Base-by-base conservation (phyloP, 2,329 filamentous ascomycete genomes). In the Penicillium sp. region DNA sequence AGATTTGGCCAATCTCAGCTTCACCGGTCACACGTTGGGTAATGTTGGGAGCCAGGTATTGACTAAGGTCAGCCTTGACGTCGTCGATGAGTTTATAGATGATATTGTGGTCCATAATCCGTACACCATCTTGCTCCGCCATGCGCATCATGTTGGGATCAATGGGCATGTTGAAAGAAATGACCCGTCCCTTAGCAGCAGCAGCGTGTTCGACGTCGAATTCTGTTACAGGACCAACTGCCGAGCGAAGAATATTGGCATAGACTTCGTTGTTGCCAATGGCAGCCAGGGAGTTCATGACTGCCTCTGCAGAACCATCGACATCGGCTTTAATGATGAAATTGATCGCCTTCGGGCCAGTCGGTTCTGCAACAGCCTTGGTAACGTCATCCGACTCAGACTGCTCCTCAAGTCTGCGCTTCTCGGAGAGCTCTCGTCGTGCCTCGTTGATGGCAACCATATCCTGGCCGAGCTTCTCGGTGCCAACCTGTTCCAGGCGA, bases 241-340 rank as follows among this genome's bases (percentile, higher is more conserved):
- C 86, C 3, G 89, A 88, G 22, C 89, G 87, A 35, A 99, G 84
- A 57, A 99, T 82, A 55, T 87, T 85, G 14, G 93, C 84, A 31
- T 81, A 84, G 39, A 97, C 88, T 71, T 98, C 91, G 65, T 91
- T 87, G 76, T 89, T 96, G 61, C 93, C 92, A 61, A 97, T 81
- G 57, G 88, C 86, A 59, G 87, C 79, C 57, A 99, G 82, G 9
- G 89, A 88, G 49, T 90, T 88, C 58, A 87, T 82, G 3, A 98
- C 89, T 2, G 95, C 95, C 78, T 99, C 95, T 0, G 93, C 92
- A 0, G 93, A 98, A 37, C 95, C 95, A 59, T 89, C 90, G 19
- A 98, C 95, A 68, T 99, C 95, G 53, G 88, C 93, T 75, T 96
- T 96, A 77, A 99, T 82, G 57, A 95, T 86, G 74, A 98, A 95